Conservation (phyloP, 2,329 filamentous ascomycete genomes). For the Albophoma yamanashiensis region DNA sequence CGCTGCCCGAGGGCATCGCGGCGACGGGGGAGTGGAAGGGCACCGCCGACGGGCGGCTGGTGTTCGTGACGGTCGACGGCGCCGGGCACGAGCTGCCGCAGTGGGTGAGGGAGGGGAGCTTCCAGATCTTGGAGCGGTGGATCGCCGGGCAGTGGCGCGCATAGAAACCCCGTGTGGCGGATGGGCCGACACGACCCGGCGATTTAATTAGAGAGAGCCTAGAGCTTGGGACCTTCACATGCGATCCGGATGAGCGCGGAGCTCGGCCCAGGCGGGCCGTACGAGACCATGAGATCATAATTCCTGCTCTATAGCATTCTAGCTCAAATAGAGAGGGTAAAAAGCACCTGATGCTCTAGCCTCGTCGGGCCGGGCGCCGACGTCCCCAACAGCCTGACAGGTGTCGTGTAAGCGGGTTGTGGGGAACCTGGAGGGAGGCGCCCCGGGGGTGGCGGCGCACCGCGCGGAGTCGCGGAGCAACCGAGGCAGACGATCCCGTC, state of each 20-base stretch:
- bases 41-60: constrained; percentile 4
- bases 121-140: constrained; percentile 9
- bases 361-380: not conserved
- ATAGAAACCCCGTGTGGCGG: not conserved
- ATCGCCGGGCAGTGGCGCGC: constrained; percentile 1
- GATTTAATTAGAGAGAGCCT: not conserved
- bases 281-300: too few relatives aligned
- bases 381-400: not conserved
- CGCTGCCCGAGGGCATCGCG: not conserved
- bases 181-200: not conserved
- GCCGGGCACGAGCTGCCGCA: constrained; percentile 28
- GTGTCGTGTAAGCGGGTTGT: not conserved
- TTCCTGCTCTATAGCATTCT: not conserved
- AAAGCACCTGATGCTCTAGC: not conserved
- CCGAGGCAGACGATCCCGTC: not conserved
- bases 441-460: not conserved
- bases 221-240: not conserved
- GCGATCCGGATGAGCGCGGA: not conserved
- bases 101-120: constrained; percentile 7
- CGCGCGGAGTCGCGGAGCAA: not conserved
- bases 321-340: not conserved
- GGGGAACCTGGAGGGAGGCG: not conserved
- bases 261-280: not conserved
- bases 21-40: constrained; percentile 7
- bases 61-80: constrained; percentile 19